phyloP scores from a whole-genome alignment of 2,329 filamentous ascomycete species.

The Cladosporium sp. region DNA sequence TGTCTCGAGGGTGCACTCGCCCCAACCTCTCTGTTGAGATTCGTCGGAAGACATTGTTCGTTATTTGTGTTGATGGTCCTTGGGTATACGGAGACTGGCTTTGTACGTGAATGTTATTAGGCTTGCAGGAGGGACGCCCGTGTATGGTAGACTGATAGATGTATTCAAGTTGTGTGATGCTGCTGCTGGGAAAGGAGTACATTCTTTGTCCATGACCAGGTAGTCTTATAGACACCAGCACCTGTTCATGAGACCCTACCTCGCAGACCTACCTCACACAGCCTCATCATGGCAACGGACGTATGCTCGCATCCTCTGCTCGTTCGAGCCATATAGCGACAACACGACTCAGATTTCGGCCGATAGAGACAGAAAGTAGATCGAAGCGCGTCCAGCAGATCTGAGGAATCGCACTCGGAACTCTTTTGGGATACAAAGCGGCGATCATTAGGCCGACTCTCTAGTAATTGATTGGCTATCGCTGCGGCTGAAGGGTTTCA shows the following conservation, averaged over 20 bases:
- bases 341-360: background rate
- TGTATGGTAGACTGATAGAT: background rate
- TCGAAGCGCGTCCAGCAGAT: background rate
- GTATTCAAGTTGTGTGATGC: background rate
- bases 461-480: background rate
- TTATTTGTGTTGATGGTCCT: background rate
- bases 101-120: background rate
- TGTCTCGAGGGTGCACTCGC: slow-evolving; percentile 14
- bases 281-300: background rate
- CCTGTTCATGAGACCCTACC: background rate
- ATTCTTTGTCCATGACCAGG: background rate
- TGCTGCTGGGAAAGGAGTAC: background rate
- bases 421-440: background rate
- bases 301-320: background rate
- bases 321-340: background rate
- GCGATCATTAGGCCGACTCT: background rate
- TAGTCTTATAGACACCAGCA: background rate
- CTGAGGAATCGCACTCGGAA: background rate
- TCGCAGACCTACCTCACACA: background rate
- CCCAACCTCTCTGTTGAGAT: slow-evolving; percentile 5
- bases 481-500: background rate
- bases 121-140: background rate
- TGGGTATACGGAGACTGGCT: too few relatives aligned
- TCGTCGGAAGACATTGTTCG: background rate
- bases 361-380: background rate